Base-by-base conservation (phyloP, 495 filamentous ascomycete species). In the Penicillium cinerascens region DNA sequence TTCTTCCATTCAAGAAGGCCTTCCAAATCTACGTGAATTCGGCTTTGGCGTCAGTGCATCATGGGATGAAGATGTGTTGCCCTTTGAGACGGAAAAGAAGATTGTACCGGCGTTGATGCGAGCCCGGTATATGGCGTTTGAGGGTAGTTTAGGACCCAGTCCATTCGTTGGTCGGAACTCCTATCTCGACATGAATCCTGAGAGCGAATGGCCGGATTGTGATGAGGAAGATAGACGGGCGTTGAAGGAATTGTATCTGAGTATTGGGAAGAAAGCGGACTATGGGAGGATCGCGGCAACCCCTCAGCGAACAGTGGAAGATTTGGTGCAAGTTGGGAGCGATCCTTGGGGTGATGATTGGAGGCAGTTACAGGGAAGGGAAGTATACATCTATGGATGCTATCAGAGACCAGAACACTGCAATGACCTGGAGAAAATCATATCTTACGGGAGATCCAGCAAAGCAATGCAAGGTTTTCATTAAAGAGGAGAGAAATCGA, bases 71-170 rank as follows among this genome's bases (percentile, higher is more conserved):
- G 11, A 2, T 11, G 29, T 33, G 8, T 33, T 51, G 42, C 48
- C 40, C 37, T 51, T 51, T 44, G 40, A 51, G 48, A 26, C 38
- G 26, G 48, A 51, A 40, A 51, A 7, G 40, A 40, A 51, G 42
- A 51, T 51, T 13, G 35, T 43, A 40, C 17, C 33, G 17, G 48
- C 39, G 40, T 40, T 51, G 40, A 43, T 43, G 42, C 22, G 25
- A 17, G 36, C 44, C 37, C 40, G 40, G 27, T 51, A 51, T 23
- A 36, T 51, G 27, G 42, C 26, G 26, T 44, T 26, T 29, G 35
- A 51, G 23, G 40, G 42, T 43, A 27, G 48, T 36, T 35, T 21
- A 29, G 40, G 48, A 18, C 48, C 48, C 36, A 43, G 26, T 26
- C 40, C 40, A 25, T 51, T 37, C 38, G 36, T 44, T 26, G 48